phyloP scores from a whole-genome alignment of 345 rosid genomes.

The Aurinia saxatilis region DNA sequence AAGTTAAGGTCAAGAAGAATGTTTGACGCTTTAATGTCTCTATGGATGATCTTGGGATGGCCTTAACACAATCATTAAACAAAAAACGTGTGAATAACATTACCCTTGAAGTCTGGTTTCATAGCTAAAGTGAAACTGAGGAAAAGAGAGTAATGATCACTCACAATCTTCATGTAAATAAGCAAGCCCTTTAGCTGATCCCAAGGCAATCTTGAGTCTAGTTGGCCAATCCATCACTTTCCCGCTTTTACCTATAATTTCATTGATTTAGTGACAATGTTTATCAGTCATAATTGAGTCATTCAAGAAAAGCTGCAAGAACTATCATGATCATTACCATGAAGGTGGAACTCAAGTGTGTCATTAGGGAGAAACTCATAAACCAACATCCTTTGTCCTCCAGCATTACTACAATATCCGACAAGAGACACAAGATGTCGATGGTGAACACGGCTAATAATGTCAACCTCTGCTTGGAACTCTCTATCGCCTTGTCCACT shows the following conservation, averaged over 20 bases:
- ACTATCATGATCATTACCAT: constrained; percentile 31
- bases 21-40: constrained; percentile 84
- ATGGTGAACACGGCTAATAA: constrained; percentile 87
- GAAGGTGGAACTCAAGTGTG: constrained; percentile 71
- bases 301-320: background rate
- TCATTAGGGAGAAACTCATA: constrained; percentile 70
- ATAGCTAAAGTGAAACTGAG: background rate
- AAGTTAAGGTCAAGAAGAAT: constrained; percentile 65
- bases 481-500: constrained; percentile 77
- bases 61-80: constrained; percentile 35
- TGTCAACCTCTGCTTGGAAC: constrained; percentile 85
- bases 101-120: background rate
- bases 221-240: constrained; percentile 68
- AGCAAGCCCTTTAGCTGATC: constrained; percentile 90
- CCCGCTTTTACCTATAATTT: constrained; percentile 28
- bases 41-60: constrained; percentile 80
- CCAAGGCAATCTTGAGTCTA: constrained; percentile 77
- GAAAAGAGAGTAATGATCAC: constrained; percentile 9
- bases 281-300: background rate
- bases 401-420: constrained; percentile 54
- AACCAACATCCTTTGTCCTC: constrained; percentile 50
- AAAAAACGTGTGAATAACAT: background rate
- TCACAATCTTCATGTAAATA: constrained; percentile 95
- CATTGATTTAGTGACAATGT: background rate
- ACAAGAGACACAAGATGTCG: constrained; percentile 83